Evolutionary conservation across 1,284 basidiomycete genomes (phyloP).

Genomic region (Hemileia vastatrix): DNA sequence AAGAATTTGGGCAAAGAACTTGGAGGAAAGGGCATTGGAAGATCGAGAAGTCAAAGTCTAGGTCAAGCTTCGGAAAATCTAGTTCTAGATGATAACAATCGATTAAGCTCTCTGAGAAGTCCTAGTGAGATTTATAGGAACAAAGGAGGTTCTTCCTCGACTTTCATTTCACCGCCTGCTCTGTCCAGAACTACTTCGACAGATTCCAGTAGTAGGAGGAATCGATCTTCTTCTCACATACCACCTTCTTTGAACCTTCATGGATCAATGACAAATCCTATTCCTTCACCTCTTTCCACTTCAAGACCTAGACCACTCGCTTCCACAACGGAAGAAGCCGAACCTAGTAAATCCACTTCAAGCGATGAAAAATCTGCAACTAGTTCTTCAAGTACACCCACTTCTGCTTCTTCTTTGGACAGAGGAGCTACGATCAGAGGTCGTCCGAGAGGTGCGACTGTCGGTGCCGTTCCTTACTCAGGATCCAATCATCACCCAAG

Average conservation of each 20-base stretch:
- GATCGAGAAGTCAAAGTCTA: too few species aligned
- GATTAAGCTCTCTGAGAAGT: too few species aligned
- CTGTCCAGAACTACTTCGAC: too few species aligned
- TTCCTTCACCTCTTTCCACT: slow-evolving; percentile 3
- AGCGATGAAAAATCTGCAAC: background rate
- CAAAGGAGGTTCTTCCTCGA: too few species aligned
- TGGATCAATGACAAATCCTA: slow-evolving; percentile 10
- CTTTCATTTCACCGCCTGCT: too few species aligned
- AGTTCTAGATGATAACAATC: too few species aligned
- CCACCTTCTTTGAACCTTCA: background rate
- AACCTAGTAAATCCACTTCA: background rate
- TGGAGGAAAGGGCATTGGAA: too few species aligned
- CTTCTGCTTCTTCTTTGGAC: slow-evolving; percentile 8
- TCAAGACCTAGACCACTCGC: slow-evolving; percentile 8
- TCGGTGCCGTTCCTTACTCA: slow-evolving; percentile 31
- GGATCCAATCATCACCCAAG: background rate
- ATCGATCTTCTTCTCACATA: background rate
- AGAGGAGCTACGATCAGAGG: slow-evolving; percentile 25
- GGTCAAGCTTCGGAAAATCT: too few species aligned
- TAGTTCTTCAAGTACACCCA: background rate
- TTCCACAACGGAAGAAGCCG: background rate
- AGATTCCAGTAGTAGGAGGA: too few species aligned
- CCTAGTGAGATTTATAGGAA: too few species aligned
- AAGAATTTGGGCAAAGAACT: background rate
- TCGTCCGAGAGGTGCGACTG: slow-evolving; percentile 33